phyloP scores from a whole-genome alignment of 1,284 basidiomycete species.

The Phaffia rhodozyma region DNA sequence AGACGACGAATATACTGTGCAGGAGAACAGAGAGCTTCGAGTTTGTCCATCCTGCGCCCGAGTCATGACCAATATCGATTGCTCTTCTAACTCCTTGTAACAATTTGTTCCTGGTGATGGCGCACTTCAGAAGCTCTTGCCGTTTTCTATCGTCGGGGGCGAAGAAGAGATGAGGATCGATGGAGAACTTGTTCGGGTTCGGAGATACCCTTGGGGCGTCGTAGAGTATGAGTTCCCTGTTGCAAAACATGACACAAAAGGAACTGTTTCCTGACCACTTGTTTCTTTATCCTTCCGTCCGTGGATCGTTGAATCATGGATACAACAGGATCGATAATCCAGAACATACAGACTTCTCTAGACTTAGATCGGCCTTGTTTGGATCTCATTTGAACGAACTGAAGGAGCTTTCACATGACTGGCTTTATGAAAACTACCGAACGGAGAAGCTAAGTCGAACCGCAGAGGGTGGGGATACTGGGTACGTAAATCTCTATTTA shows the following conservation, averaged over 20 bases:
- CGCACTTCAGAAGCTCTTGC: constrained; percentile 45
- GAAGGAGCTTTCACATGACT: constrained; percentile 86
- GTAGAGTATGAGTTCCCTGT: constrained; percentile 46
- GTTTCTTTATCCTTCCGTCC: no score
- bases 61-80: neutral
- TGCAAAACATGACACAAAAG: neutral
- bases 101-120: constrained; percentile 39
- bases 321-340: constrained; percentile 70
- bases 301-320: neutral
- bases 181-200: constrained; percentile 79
- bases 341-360: constrained; percentile 91
- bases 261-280: neutral
- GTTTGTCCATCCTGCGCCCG: constrained; percentile 36
- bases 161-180: constrained; percentile 93
- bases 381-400: constrained; percentile 89
- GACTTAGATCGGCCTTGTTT: constrained; percentile 78
- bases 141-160: constrained; percentile 94
- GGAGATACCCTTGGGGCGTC: constrained; percentile 94
- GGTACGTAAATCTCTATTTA: neutral
- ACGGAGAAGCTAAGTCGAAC: constrained; percentile 95
- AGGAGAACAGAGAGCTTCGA: constrained; percentile 89
- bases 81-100: neutral
- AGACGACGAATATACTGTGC: constrained; percentile 97
- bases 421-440: constrained; percentile 79
- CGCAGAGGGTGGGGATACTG: no score